Percentiles rank a stretch among this genome's conserved stretches.
These are phyloP conservation scores for Globisporangium ultimum DNA, from an alignment of 352 stramenopile species.

Conservation along the genomic window DNA sequence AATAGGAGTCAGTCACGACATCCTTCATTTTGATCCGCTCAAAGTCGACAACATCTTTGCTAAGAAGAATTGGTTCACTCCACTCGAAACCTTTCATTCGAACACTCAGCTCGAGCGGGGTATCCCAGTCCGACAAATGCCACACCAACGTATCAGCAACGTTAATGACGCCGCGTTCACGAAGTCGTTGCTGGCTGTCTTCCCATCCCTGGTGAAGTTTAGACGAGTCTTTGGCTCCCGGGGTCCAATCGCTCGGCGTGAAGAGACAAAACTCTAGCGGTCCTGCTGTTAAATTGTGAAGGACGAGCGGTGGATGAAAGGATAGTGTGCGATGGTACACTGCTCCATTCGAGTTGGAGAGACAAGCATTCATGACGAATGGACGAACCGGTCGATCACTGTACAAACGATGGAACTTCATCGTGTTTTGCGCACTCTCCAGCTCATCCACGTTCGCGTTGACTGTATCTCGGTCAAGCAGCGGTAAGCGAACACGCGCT, in stretches of 20 bases:
- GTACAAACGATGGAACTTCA: constrained; percentile 80
- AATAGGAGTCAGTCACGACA: constrained; percentile 60
- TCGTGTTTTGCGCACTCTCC: constrained; percentile 31
- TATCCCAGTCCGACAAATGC: constrained; percentile 80
- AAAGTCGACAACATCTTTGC: constrained; percentile 45
- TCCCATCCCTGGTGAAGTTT: constrained; percentile 63
- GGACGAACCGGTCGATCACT: constrained; percentile 73
- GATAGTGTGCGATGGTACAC: constrained; percentile 73
- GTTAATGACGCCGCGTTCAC: constrained; percentile 74
- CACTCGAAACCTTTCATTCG: constrained; percentile 86
- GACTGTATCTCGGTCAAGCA: constrained; percentile 48
- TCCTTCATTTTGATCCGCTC: constrained; percentile 79
- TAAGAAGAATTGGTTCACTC: constrained; percentile 67
- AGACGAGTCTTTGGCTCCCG: constrained; percentile 33
- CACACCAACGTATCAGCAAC: constrained; percentile 77
- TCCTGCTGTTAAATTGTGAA: constrained; percentile 75
- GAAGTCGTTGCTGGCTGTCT: constrained; percentile 69
- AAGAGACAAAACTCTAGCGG: constrained; percentile 70
- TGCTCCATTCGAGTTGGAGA: constrained; percentile 49
- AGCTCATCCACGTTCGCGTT: constrained; percentile 25
- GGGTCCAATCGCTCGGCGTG: constrained; percentile 71
- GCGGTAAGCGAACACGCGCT: constrained; percentile 59
- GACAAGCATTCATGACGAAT: constrained; percentile 72
- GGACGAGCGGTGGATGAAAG: constrained; percentile 74
- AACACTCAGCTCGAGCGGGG: constrained; percentile 70